Evolutionary conservation across 2,329 filamentous ascomycete genomes (phyloP).

Genomic region (Monosporascus cannonballus): DNA sequence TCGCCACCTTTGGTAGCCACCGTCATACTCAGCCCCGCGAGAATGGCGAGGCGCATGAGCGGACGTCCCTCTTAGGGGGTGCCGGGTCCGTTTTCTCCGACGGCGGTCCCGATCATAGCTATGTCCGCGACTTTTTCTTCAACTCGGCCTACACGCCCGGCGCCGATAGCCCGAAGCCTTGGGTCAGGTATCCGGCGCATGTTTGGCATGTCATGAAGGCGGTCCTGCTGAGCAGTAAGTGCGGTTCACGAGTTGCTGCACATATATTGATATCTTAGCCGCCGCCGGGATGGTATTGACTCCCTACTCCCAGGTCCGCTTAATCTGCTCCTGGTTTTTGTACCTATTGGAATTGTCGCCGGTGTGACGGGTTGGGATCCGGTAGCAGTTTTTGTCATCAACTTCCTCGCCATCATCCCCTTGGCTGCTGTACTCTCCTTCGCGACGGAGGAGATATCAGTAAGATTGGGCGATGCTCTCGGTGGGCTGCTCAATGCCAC

Average conservation of each 20-base stretch:
- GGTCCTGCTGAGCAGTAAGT: constrained; percentile 54
- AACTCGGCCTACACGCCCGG: constrained; percentile 46
- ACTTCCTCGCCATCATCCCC: constrained; percentile 76
- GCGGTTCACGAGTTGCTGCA: not conserved
- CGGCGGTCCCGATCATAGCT: constrained; percentile 22
- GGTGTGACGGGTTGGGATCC: constrained; percentile 58
- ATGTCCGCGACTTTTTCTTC: constrained; percentile 39
- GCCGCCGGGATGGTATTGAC: constrained; percentile 3
- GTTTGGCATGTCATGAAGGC: constrained; percentile 52
- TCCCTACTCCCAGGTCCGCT: constrained; percentile 41
- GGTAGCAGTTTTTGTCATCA: constrained; percentile 65
- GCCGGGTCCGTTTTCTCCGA: constrained; percentile 2
- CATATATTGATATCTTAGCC: not conserved
- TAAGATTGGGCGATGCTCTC: constrained; percentile 65
- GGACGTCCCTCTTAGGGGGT: constrained; percentile 19
- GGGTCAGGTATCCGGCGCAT: constrained; percentile 40
- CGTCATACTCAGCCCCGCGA: constrained; percentile 5
- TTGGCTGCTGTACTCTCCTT: constrained; percentile 69
- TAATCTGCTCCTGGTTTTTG: constrained; percentile 68
- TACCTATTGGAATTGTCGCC: constrained; percentile 66
- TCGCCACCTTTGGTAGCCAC: constrained; percentile 2
- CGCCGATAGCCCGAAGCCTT: constrained; percentile 39
- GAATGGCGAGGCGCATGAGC: constrained; percentile 21
- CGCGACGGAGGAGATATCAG: constrained; percentile 70
- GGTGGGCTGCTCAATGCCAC: constrained; percentile 71